A percentile compares a stretch with the other conserved stretches of the same genome.
These are phyloP conservation scores for Pelargonium nanum DNA, from an alignment of 345 rosid genomes.

Conservation along the genomic window DNA sequence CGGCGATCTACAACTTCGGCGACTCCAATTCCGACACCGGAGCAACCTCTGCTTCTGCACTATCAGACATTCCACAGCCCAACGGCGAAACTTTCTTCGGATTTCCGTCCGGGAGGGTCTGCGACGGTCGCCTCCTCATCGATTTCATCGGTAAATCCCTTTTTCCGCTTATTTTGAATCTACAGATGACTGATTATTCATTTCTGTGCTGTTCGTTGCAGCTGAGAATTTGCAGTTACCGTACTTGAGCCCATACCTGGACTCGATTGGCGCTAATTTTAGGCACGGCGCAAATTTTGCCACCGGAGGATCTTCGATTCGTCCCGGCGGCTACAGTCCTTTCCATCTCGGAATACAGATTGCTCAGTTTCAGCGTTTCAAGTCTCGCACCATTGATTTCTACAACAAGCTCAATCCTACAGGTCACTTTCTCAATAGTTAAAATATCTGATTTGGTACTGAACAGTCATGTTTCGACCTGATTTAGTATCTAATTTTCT, in stretches of 20 bases:
- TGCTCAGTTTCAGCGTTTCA: conserved; percentile 45
- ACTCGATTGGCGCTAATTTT: conserved; percentile 45
- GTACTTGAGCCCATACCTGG: conserved; percentile 52
- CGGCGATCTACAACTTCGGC: conserved; percentile 40
- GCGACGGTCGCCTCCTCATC: conserved; percentile 54
- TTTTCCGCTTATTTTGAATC: neutral
- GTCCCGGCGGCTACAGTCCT: conserved; percentile 46
- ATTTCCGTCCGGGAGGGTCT: conserved; percentile 43
- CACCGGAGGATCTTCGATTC: conserved; percentile 51
- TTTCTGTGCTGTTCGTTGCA: conserved; percentile 13
- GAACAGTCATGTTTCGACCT: neutral
- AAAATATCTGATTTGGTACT: neutral
- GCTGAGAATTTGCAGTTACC: conserved; percentile 48
- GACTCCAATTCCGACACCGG: conserved; percentile 74
- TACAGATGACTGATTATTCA: neutral
- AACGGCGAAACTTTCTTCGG: conserved; percentile 39
- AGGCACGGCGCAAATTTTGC: conserved; percentile 60
- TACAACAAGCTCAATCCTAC: conserved; percentile 22
- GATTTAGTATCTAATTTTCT: conserved; percentile 9
- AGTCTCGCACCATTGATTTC: conserved; percentile 34
- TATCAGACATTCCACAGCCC: conserved; percentile 26
- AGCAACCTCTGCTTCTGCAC: conserved; percentile 29
- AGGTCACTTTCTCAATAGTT: conserved; percentile 13
- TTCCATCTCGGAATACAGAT: conserved; percentile 56
- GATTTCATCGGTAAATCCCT: conserved; percentile 43